Evolutionary conservation across 371 early-diverging fungal genomes (phyloP), one percentile per base, ranked within the genome.

Genomic region (Haplosporangium sp.): DNA sequence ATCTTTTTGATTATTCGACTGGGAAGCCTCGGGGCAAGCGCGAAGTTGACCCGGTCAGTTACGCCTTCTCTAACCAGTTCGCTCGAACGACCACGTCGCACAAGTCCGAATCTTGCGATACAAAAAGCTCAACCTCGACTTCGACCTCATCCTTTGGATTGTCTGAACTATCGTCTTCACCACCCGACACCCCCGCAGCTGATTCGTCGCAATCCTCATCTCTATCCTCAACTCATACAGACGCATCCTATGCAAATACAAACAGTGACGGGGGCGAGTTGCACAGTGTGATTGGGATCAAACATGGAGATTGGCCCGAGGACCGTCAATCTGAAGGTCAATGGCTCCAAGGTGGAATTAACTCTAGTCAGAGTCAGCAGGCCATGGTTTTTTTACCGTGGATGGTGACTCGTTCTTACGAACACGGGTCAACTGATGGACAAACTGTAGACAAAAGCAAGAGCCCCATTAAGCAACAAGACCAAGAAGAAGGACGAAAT

Each of bases 281-380:
- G 20, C 71, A 79, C 40, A 72, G 69, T n/a, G 69, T 79, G 16
- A 79, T 79, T 45, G 79, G 73, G 18, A 68, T 72, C 65, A 62
- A 67, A 12, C 61, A 79, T 16, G 69, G 79, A 9, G 65, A 71
- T 43, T 77, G 71, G 77, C 62, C 68, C 14, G 59, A 72, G 20
- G 79, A 72, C 9, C 60, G 53, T 51, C 59, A 55, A 20, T 18
- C 61, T 6, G 23, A 57, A 12, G 50, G 62, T 43, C 61, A 58
- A 21, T 71, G 79, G 72, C 57, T 64, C 61, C 43, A 65, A 6
- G 64, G 69, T 10, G 79, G 73, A 1, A 41, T 79, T 14, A 23
- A 72, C 2, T 52, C 64, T 4, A 64, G 56, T 18, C 58, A 63
- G 50, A 52, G 46, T 7, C 77, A 60, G 8, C 64, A 71, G 23